Conservation (phyloP, 2,329 filamentous ascomycete species). For the Boeremia lycopersici region DNA sequence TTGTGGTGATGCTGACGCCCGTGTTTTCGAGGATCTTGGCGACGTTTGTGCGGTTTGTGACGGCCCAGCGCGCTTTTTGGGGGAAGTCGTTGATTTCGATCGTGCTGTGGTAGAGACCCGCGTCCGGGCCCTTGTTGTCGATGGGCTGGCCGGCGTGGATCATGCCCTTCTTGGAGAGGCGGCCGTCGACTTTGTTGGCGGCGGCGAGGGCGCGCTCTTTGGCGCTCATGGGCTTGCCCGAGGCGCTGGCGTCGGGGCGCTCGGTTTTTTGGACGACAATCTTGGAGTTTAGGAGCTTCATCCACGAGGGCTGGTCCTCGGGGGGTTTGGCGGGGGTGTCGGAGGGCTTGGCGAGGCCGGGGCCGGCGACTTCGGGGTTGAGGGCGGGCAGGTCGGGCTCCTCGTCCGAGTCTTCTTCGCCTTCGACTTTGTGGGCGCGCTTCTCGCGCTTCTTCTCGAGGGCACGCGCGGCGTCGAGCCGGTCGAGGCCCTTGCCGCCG, state of each 20-base stretch:
- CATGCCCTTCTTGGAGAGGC: constrained; percentile 86
- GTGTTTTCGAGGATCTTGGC: constrained; percentile 96
- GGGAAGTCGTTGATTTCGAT: constrained; percentile 99
- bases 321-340: constrained; percentile 18
- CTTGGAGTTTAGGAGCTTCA: constrained; percentile 63
- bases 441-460: constrained; percentile 80
- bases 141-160: constrained; percentile 91
- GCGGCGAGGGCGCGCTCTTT: constrained; percentile 89
- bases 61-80: constrained; percentile 97
- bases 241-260: constrained; percentile 52
- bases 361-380: constrained; percentile 56
- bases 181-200: constrained; percentile 87
- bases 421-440: constrained; percentile 80
- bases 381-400: constrained; percentile 63
- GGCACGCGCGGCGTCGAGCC: constrained; percentile 88
- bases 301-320: constrained; percentile 36
- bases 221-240: constrained; percentile 63
- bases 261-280: constrained; percentile 77
- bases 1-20: constrained; percentile 95
- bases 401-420: constrained; percentile 85
- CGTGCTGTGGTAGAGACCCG: constrained; percentile 94
- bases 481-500: constrained; percentile 91
- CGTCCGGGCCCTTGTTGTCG: constrained; percentile 97
- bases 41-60: constrained; percentile 97
- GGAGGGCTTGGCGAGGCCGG: constrained; percentile 43